Evolutionary conservation across 371 early-diverging fungal genomes (phyloP), one percentile per base, ranked within the genome.

Genomic region (Mortierella sp.): DNA sequence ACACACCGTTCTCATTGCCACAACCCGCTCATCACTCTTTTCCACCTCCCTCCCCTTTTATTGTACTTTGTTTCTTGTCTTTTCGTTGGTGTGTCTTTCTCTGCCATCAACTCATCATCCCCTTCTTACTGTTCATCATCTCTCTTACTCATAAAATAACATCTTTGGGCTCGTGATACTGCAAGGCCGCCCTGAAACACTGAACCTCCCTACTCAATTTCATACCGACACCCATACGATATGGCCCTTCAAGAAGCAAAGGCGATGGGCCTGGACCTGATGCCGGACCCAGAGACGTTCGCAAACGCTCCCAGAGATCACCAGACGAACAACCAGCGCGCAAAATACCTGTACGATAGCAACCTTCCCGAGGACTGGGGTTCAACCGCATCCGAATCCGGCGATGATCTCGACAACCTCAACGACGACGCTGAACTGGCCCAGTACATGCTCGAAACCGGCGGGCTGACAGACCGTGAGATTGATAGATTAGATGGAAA

Each of bases 201-300:
- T 16, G 16, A 28, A 0, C 57, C 13, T 34, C 34, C 61, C 11
- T 13, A 28, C 16, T 28, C 26, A 57, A 28, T 31, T 31, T 16
- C 50, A 50, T 14, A 50, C 16, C 50, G 13, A 50, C 50, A 50
- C 50, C 16, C 50, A 50, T 50, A 24, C 73, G 28, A 14, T 71
- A 84, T 85, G 81, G 81, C 79, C 64, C 26, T 78, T 53, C 71
- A 85, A 71, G 85, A 85, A 73, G 85, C 81, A 57, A 78, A 78
- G 51, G 73, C 72, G n/a, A 78, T 85, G 85, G 81, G 81, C 11
- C 79, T 85, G 21, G 73, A 73, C 26, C 40, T 81, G 28, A 69
- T 70, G 50, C 78, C 78, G 4, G 81, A 85, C 67, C 85, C 85
- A 31, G 85, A 85, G 37, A 78, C 73, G 26, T 67, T 59, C 50